A percentile compares a stretch with the other conserved stretches of the same genome.
These are phyloP conservation scores for Tricholoma bakamatsutake DNA, from an alignment of 768 basidiomycete genomes.

Conservation along the genomic window DNA sequence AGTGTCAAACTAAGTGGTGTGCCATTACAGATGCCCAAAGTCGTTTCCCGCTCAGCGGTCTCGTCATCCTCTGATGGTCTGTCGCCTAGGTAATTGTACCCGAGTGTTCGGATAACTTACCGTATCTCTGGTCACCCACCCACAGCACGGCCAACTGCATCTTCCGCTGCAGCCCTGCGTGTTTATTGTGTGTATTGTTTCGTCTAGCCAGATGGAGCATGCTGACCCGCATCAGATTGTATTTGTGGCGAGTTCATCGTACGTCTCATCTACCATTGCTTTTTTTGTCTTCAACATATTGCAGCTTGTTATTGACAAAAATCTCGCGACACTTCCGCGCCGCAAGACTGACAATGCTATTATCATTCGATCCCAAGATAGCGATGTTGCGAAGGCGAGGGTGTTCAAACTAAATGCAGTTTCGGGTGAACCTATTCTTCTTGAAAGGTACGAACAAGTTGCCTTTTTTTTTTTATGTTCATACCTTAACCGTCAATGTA, in stretches of 20 bases:
- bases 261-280: constrained; percentile 23
- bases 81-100: constrained; percentile 13
- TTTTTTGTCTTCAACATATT: background rate
- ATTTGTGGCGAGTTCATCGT: constrained; percentile 87
- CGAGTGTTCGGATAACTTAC: background rate
- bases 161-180: constrained; percentile 69
- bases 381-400: constrained; percentile 47
- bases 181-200: constrained; percentile 63
- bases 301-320: constrained; percentile 80
- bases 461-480: background rate
- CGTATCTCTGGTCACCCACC: constrained; percentile 11
- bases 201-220: constrained; percentile 8
- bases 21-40: constrained; percentile 72
- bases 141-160: constrained; percentile 72
- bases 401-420: constrained; percentile 87
- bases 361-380: constrained; percentile 73
- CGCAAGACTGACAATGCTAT: constrained; percentile 76
- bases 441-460: constrained; percentile 61
- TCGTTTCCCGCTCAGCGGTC: constrained; percentile 82
- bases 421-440: constrained; percentile 59
- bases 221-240: constrained; percentile 48
- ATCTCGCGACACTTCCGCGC: constrained; percentile 58
- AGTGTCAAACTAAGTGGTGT: background rate
- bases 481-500: constrained; percentile 19
- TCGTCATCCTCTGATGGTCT: constrained; percentile 84